phyloP scores from a whole-genome alignment of 805 yeast genomes.

The Hanseniaspora lachancei region DNA sequence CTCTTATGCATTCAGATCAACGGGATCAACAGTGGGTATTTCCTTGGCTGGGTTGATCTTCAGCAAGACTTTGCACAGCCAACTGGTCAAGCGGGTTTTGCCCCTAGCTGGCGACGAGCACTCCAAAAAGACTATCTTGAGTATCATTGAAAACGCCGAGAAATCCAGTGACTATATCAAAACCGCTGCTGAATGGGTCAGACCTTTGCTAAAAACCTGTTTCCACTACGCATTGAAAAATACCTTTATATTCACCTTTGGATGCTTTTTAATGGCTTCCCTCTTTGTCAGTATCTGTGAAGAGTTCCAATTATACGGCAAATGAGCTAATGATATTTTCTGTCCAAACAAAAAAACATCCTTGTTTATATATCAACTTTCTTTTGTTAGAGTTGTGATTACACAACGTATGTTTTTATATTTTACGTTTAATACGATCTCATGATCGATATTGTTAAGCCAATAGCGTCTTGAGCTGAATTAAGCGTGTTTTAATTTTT shows the following conservation, averaged over 20 bases:
- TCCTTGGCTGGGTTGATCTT: conserved; percentile 53
- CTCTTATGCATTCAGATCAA: conserved; percentile 75
- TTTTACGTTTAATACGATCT: too few species aligned
- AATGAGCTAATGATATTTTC: conserved; percentile 27
- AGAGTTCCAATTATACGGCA: conserved; percentile 44
- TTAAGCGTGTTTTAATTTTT: too few species aligned
- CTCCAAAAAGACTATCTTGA: conserved; percentile 27
- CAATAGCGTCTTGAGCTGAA: too few species aligned
- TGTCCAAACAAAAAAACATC: background rate
- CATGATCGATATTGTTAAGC: too few species aligned
- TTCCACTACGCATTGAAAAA: conserved; percentile 42
- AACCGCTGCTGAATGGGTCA: conserved; percentile 42
- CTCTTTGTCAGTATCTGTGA: conserved; percentile 36
- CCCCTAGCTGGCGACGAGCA: conserved; percentile 28
- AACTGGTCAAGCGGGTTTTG: conserved; percentile 25
- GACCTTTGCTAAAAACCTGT: conserved; percentile 34
- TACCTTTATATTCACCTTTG: conserved; percentile 36
- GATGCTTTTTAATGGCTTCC: conserved; percentile 26
- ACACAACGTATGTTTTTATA: too few species aligned
- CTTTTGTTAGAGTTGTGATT: background rate
- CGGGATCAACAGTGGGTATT: conserved; percentile 78
- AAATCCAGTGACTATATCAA: conserved; percentile 43
- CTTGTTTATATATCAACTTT: background rate
- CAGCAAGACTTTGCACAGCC: conserved; percentile 31
- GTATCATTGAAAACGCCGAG: conserved; percentile 40